Percentiles rank a stretch among this genome's conserved stretches.
Conservation (phyloP, 192 early-diverging fungal species). For the Geranomyces variabilis region DNA sequence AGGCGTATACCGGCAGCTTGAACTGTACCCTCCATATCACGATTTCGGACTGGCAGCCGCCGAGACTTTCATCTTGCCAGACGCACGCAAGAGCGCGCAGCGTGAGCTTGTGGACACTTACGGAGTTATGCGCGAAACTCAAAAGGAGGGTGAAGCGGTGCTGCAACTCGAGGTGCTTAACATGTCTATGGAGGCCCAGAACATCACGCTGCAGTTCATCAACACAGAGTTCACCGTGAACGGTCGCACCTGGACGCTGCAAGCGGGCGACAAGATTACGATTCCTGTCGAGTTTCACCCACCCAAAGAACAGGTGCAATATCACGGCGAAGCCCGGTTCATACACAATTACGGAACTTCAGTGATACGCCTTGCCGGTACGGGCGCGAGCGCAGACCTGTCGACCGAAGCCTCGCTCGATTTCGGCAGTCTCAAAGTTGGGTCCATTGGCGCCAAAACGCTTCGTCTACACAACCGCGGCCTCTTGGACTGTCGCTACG, state of each 20-base stretch:
- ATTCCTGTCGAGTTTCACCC: constrained; percentile 66
- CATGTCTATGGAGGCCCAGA: constrained; percentile 60
- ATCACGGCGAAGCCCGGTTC: constrained; percentile 60
- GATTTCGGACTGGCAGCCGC: constrained; percentile 60
- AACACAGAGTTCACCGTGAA: constrained; percentile 55
- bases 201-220: constrained; percentile 53
- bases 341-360: constrained; percentile 54
- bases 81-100: constrained; percentile 27
- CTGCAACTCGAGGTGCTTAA: constrained; percentile 52
- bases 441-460: constrained; percentile 36
- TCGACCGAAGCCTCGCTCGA: constrained; percentile 48
- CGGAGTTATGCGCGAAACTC: constrained; percentile 33
- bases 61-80: constrained; percentile 36
- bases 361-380: constrained; percentile 52
- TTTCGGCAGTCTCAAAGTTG: constrained; percentile 59
- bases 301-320: constrained; percentile 58
- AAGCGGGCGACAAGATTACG: constrained; percentile 54
- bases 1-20: constrained; percentile 50
- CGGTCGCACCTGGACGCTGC: constrained; percentile 53
- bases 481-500: constrained; percentile 50
- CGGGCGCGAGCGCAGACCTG: constrained; percentile 63
- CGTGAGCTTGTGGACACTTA: constrained; percentile 25
- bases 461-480: constrained; percentile 60
- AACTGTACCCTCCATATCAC: constrained; percentile 54
- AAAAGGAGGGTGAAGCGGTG: constrained; percentile 25